These are phyloP conservation scores for Sideroxylon spinosum DNA, from an alignment of 179 eudicot genomes.

Conservation along the genomic window DNA sequence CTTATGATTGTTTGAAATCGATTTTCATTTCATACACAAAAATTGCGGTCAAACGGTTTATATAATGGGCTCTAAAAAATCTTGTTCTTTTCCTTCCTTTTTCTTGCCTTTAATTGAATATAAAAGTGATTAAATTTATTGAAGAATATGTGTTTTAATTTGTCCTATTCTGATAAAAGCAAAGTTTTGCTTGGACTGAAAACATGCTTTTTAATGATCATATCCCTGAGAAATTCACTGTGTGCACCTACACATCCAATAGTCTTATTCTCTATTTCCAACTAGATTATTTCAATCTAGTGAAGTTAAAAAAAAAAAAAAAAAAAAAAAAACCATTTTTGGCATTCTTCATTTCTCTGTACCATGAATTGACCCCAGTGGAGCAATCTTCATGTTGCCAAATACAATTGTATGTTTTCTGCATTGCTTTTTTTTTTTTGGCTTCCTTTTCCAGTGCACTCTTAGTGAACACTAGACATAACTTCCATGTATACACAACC, in stretches of 20 bases:
- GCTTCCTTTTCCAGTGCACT: neutral
- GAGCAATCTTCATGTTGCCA: neutral
- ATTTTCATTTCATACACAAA: neutral
- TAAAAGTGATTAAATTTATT: neutral
- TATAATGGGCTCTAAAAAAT: neutral
- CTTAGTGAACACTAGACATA: neutral
- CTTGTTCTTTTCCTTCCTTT: neutral
- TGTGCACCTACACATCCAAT: neutral
- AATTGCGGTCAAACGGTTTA: neutral
- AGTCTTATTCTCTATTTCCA: neutral
- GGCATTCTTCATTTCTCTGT: neutral
- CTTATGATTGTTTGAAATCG: neutral
- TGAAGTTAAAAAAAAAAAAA: neutral
- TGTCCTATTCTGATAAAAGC: neutral
- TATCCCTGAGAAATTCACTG: neutral
- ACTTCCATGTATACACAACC: neutral
- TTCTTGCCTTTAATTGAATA: neutral
- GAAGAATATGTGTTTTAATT: neutral
- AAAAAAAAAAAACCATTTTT: neutral
- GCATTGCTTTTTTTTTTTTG: neutral
- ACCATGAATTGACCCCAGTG: neutral
- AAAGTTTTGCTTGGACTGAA: neutral
- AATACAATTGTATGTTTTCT: neutral
- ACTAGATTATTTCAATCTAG: neutral
- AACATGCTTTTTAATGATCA: neutral